Evolutionary conservation across 1,139 yeast species (phyloP), one percentile per base, ranked within the genome.

Genomic region (Suhomyces maxii): DNA sequence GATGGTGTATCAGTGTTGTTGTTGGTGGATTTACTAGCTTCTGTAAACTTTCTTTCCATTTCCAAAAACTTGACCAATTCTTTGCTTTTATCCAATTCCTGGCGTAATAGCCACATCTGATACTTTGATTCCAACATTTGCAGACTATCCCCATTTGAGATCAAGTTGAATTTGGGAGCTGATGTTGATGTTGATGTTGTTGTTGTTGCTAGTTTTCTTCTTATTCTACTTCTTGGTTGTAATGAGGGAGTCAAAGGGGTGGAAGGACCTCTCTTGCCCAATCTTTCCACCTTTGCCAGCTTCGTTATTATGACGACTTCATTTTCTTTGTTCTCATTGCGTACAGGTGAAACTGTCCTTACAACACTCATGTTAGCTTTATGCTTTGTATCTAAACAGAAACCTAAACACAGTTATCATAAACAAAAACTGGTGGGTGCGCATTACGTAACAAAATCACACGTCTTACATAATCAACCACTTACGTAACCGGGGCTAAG

Each of bases 191-290:
- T 18, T 14, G 35, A 10, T 9, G 23, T 18, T 18, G 23, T 4
- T 18, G 23, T 18, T 10, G 49, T 12, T 13, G 44, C 47, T 34
- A 57, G 39, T 41, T 52, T 54, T 34, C 62, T 49, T 35, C 62
- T 52, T 10, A 47, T 44, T 26, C 50, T 35, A 44, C 50, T 50
- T 9, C 51, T 59, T 11, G 54, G 51, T 30, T 52, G 53, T 32
- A 47, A 46, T 10, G 61, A 58, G 12, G 58, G 60, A 10, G 60
- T 51, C 40, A 61, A 46, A 1, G 67, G 67, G 7, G 65, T 60
- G 26, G 58, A 50, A 14, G 67, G 64, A 13, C 62, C 63, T 38
- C 67, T 49, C 42, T 61, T 62, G 35, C 39, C 44, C 11, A 33
- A 31, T 34, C 47, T 46, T 48, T 37, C 43, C 5, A 7, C 9